Evolutionary conservation across 495 filamentous ascomycete species (phyloP), one percentile per base, ranked within the genome.

Genomic region (Hypoxylon intermedium): DNA sequence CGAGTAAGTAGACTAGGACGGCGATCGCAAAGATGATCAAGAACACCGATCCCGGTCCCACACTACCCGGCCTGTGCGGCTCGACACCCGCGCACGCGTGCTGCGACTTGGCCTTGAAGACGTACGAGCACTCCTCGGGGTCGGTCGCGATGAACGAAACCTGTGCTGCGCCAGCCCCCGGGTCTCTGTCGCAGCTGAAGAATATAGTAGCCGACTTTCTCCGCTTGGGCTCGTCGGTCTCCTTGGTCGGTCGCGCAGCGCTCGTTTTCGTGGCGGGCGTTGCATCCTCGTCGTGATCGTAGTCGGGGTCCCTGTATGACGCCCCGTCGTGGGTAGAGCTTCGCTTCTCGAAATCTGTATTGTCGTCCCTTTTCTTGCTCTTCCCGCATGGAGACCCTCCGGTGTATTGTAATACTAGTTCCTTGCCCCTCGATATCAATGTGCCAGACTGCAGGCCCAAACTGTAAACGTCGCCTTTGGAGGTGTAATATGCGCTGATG

Each of bases 61-160:
- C 83, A 68, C 72, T 90, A 77, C 71, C 83, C 69, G 67, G 83
- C 76, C 72, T 86, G 76, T 79, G 87, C 63, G 79, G 83, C 75
- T 71, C 79, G 0, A 79, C 77, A 31, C 70, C 73, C 5, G 89
- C 89, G 71, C 95, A 99, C 6, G 92, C 93, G 33, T 91, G 86
- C 40, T 83, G 82, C 40, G 91, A 92, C 52, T 93, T 90, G n/a
- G 92, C 85, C 72, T 97, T 92, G 75, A 99, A 99, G 72, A 95
- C 89, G 75, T 97, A 99, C n/a, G 90, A 83, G 78, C 95, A 99
- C 43, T 91, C 85, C 67, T 97, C 91, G 4, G 84, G 84, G 73
- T 88, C 87, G 16, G 88, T 83, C 53, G 89, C 91, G 44, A 98
- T 86, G 71, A 96, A 99, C 4, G 90, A 89, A 11, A 86, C 83